Conservation (phyloP, 495 filamentous ascomycete genomes). For the Neurospora sp. region DNA sequence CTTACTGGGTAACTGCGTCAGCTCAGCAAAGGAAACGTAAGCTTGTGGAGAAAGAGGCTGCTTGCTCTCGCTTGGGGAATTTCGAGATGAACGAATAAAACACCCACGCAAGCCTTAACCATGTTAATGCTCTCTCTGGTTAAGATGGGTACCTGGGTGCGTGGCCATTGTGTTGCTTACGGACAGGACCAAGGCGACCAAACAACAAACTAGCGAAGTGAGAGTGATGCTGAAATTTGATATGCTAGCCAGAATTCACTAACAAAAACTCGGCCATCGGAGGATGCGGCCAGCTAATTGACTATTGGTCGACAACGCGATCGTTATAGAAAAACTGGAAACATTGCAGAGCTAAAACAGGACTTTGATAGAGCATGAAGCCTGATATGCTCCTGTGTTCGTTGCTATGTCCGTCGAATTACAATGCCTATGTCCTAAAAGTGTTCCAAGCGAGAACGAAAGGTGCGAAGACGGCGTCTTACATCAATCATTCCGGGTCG, state of each 20-base stretch:
- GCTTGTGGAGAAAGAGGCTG: background rate
- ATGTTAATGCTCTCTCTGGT: background rate
- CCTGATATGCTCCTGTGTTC: background rate
- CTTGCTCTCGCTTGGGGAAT: background rate
- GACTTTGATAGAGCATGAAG: background rate
- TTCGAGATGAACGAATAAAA: background rate
- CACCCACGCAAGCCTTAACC: background rate
- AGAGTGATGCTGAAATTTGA: background rate
- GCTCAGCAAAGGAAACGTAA: background rate
- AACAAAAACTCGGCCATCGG: background rate
- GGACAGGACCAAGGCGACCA: background rate
- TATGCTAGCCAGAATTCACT: background rate
- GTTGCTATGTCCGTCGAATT: background rate
- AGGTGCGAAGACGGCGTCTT: background rate
- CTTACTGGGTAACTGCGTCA: background rate
- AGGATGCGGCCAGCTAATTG: background rate
- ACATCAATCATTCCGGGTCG: constrained; percentile 22
- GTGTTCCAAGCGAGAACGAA: background rate
- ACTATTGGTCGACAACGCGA: background rate
- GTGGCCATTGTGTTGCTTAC: background rate
- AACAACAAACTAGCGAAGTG: background rate
- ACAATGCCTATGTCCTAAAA: background rate
- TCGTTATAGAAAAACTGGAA: background rate
- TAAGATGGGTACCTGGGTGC: background rate
- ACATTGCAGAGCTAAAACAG: background rate